These are phyloP conservation scores for Lentinula raphanica DNA, from an alignment of 768 basidiomycete genomes.

Conservation along the genomic window DNA sequence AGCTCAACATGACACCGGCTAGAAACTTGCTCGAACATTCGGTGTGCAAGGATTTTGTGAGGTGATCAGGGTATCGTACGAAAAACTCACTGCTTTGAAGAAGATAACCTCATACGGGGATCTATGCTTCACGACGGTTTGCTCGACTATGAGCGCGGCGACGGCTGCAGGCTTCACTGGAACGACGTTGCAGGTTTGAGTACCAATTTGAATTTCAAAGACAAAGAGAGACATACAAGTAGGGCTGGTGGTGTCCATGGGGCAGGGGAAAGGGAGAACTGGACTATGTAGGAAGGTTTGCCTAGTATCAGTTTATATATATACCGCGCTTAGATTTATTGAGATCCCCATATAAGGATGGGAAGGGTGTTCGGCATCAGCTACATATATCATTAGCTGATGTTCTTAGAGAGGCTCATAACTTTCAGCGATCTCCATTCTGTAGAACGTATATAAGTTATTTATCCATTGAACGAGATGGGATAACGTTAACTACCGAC, in stretches of 20 bases:
- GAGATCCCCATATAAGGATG: too few species aligned
- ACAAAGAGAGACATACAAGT: neutral
- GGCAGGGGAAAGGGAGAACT: neutral
- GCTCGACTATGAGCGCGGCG: slow-evolving; percentile 49
- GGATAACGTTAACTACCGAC: too few species aligned
- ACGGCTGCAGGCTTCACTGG: slow-evolving; percentile 51
- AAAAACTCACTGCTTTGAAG: slow-evolving; percentile 58
- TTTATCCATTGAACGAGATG: too few species aligned
- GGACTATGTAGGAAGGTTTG: neutral
- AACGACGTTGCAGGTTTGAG: neutral
- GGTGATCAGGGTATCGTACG: too few species aligned
- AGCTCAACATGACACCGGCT: slow-evolving; percentile 71
- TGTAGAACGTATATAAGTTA: too few species aligned
- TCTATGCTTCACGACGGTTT: slow-evolving; percentile 56
- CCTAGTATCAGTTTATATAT: neutral
- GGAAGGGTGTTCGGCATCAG: too few species aligned
- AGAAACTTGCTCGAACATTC: slow-evolving; percentile 40
- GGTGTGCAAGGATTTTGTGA: neutral
- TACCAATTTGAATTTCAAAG: neutral
- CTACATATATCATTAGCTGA: too few species aligned
- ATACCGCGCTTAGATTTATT: too few species aligned
- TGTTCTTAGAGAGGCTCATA: too few species aligned
- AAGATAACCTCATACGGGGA: slow-evolving; percentile 58
- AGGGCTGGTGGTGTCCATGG: neutral
- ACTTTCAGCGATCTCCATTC: too few species aligned